phyloP scores from a whole-genome alignment of 345 rosid species.

The Sonneratia alba region DNA sequence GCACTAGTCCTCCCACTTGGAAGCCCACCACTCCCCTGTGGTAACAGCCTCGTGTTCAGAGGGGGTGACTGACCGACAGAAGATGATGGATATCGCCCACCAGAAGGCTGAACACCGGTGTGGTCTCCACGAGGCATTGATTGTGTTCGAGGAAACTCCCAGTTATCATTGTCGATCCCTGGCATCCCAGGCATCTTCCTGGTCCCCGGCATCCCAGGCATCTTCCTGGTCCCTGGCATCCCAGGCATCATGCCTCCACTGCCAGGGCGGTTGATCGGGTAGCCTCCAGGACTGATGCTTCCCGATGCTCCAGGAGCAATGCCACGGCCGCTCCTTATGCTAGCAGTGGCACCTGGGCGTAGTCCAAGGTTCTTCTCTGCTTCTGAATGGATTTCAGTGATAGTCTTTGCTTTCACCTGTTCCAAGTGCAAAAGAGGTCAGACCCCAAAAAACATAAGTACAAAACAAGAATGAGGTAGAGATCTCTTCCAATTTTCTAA shows the following conservation, averaged over 20 bases:
- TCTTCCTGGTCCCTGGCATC: slow-evolving; percentile 86
- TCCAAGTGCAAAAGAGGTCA: slow-evolving; percentile 8
- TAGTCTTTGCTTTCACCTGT: slow-evolving; percentile 87
- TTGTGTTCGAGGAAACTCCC: slow-evolving; percentile 64
- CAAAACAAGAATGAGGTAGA: too few species aligned
- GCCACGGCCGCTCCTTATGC: slow-evolving; percentile 55
- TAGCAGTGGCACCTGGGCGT: slow-evolving; percentile 86
- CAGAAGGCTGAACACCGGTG: slow-evolving; percentile 31
- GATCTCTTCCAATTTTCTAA: too few species aligned
- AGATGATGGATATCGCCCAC: slow-evolving; percentile 33
- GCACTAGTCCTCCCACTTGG: slow-evolving; percentile 68
- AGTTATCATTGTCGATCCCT: slow-evolving; percentile 64
- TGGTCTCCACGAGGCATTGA: slow-evolving; percentile 78
- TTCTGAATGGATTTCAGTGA: slow-evolving; percentile 84
- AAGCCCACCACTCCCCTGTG: slow-evolving; percentile 70
- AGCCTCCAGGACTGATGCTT: slow-evolving; percentile 44
- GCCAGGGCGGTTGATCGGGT: slow-evolving; percentile 70
- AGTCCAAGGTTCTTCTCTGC: slow-evolving; percentile 84
- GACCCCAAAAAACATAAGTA: not conserved
- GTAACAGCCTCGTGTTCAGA: slow-evolving; percentile 54
- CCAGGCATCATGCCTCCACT: slow-evolving; percentile 98
- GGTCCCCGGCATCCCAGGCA: slow-evolving; percentile 95
- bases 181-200: slow-evolving; percentile 97
- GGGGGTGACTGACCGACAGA: slow-evolving; percentile 37
- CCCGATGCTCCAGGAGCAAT: slow-evolving; percentile 38